Base-by-base conservation (phyloP, 2,329 filamentous ascomycete genomes). In the Sclerotinia sclerotiorum region DNA sequence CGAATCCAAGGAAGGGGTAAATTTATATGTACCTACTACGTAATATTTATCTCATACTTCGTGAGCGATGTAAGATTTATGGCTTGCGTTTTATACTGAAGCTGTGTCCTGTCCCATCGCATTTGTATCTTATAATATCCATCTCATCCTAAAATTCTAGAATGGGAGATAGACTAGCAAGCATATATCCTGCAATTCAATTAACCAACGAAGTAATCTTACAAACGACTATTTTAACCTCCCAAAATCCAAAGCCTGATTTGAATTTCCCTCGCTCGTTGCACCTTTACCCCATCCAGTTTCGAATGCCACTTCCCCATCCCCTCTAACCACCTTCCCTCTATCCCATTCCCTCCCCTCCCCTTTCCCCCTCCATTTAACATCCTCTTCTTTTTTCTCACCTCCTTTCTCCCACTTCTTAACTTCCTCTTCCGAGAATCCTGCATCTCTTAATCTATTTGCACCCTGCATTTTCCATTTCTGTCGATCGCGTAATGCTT, bases 401-500 rank as follows among this genome's bases (percentile, higher is more conserved):
- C 83, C 82, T 29, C 86, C 85, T 63, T 83, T 87, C 77, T 90
- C 88, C 87, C 90, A 93, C 71, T 88, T 88, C 74, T 84, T 83
- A 69, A 97, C 87, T 74, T 93, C 87, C 5, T 88, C 86, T 21
- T 93, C 90, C 1, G 86, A 87, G 76, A 97, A 96, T 0, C 93
- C 94, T 0, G 92, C 93, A 27, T 86, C 87, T 46, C 88, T 88
- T 69, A 97, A 80, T 69, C 93, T 83, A 65, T 93, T 89, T 8
- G 91, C 91, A 42, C 93, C 92, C 73, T 89, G 87, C 71, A 88
- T 84, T 74, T 87, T 88, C 87, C 91, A 93, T 72, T 88, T 89
- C 72, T 92, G 87, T n/a, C 92, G 87, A 77, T 97, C 93, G 51
- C 90, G 86, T 68, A 92, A 83, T 5, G 89, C 88, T 79, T 97